Percentiles rank a stretch among this genome's conserved stretches.
These are phyloP conservation scores for Chloropicon primus DNA, from an alignment of 139 green algal genomes.

Conservation along the genomic window DNA sequence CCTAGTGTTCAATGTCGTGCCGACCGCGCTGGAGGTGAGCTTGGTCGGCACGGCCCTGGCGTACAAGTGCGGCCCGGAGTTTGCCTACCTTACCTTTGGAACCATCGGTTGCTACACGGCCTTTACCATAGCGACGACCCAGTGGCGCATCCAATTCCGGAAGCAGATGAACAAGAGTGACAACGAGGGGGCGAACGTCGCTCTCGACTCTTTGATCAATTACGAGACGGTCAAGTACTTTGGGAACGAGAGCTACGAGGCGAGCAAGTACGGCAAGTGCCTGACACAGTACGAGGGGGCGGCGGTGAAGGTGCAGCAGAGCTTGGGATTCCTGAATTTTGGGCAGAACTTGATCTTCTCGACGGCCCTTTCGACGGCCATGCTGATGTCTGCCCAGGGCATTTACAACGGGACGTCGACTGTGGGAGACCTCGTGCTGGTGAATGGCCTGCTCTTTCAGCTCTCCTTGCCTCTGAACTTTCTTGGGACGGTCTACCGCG, in stretches of 20 bases:
- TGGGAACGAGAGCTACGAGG: conserved; percentile 75
- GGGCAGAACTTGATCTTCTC: conserved; percentile 87
- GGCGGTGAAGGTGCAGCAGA: conserved; percentile 60
- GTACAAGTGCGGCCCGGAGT: conserved; percentile 70
- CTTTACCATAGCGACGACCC: conserved; percentile 78
- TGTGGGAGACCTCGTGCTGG: conserved; percentile 88
- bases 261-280: conserved; percentile 56
- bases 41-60: conserved; percentile 73
- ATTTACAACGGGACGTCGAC: conserved; percentile 39
- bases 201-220: conserved; percentile 90
- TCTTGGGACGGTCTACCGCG: conserved; percentile 89
- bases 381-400: conserved; percentile 61
- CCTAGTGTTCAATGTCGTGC: conserved; percentile 94
- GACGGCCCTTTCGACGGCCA: conserved; percentile 41
- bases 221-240: conserved; percentile 91
- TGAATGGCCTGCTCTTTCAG: conserved; percentile 95
- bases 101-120: conserved; percentile 74
- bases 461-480: conserved; percentile 97
- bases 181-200: conserved; percentile 10
- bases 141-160: conserved; percentile 78
- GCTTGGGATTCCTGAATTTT: conserved; percentile 80
- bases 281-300: conserved; percentile 56
- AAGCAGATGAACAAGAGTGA: conserved; percentile 70
- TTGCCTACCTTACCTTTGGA: conserved; percentile 66
- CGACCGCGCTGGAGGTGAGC: conserved; percentile 71